These are phyloP conservation scores for Plasmodium cynomolgi DNA, from an alignment of 169 alveolate species.

Conservation along the genomic window DNA sequence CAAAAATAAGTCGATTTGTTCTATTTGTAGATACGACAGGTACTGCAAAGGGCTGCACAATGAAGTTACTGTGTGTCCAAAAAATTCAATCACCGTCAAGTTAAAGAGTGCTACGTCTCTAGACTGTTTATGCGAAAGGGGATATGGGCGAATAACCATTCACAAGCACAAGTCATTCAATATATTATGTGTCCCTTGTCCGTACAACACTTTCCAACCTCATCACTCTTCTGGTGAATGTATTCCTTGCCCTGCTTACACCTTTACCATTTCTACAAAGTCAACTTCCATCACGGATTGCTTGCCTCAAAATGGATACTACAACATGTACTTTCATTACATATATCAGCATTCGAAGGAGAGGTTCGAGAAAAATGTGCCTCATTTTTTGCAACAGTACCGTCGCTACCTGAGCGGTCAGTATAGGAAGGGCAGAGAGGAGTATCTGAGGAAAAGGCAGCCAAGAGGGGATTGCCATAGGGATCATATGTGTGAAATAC, in stretches of 20 bases:
- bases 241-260: slow-evolving; percentile 82
- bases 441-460: not conserved
- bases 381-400: slow-evolving; percentile 46
- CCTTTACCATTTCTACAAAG: slow-evolving; percentile 73
- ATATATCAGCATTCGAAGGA: slow-evolving; percentile 20
- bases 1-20: slow-evolving; percentile 41
- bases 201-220: slow-evolving; percentile 80
- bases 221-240: slow-evolving; percentile 77
- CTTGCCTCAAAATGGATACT: slow-evolving; percentile 80
- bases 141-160: slow-evolving; percentile 78
- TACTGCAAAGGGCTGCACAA: slow-evolving; percentile 36
- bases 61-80: slow-evolving; percentile 24
- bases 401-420: slow-evolving; percentile 17
- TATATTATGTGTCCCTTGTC: slow-evolving; percentile 79
- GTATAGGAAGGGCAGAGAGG: not conserved
- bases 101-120: slow-evolving; percentile 51
- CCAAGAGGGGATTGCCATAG: not conserved
- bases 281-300: slow-evolving; percentile 80
- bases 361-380: not conserved
- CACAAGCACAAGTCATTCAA: slow-evolving; percentile 71
- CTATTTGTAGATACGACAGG: slow-evolving; percentile 30
- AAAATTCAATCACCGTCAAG: slow-evolving; percentile 28
- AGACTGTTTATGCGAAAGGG: slow-evolving; percentile 81
- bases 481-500: not conserved
- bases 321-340: slow-evolving; percentile 33